These are phyloP conservation scores for Dothidotthia symphoricarpi DNA, from an alignment of 2,329 filamentous ascomycete species.

Conservation along the genomic window DNA sequence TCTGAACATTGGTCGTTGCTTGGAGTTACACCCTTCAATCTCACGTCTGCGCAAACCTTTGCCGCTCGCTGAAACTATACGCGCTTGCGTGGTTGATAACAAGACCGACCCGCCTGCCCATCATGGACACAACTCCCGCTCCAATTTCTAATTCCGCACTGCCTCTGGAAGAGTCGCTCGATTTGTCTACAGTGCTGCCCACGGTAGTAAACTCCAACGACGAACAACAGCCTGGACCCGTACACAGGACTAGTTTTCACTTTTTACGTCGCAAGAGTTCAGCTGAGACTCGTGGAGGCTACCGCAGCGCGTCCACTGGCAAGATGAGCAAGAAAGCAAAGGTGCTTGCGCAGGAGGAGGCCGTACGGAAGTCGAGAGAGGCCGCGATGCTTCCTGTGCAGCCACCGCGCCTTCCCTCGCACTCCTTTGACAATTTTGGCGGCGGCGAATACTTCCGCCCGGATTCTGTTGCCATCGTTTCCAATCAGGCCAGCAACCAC, in stretches of 20 bases:
- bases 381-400: constrained; percentile 56
- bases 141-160: not conserved
- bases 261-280: constrained; percentile 39
- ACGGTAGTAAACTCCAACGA: constrained; percentile 17
- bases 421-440: constrained; percentile 56
- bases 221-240: constrained; percentile 16
- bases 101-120: too few species aligned
- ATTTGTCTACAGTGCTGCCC: not conserved
- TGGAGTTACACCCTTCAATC: too few species aligned
- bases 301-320: constrained; percentile 32
- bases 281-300: constrained; percentile 28
- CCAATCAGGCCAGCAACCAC: constrained; percentile 53
- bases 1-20: too few species aligned
- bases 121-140: constrained; percentile 4
- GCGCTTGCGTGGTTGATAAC: too few species aligned
- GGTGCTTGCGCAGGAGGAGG: constrained; percentile 51
- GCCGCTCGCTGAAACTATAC: too few species aligned
- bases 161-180: too few species aligned
- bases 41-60: not conserved
- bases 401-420: constrained; percentile 58
- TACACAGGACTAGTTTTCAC: constrained; percentile 36
- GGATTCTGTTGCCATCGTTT: constrained; percentile 61
- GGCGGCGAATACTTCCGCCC: constrained; percentile 59
- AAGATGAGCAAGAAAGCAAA: constrained; percentile 59
- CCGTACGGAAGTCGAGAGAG: constrained; percentile 56